Conservation (phyloP, 2,329 filamentous ascomycete genomes). For the Diaporthe aspalathi region DNA sequence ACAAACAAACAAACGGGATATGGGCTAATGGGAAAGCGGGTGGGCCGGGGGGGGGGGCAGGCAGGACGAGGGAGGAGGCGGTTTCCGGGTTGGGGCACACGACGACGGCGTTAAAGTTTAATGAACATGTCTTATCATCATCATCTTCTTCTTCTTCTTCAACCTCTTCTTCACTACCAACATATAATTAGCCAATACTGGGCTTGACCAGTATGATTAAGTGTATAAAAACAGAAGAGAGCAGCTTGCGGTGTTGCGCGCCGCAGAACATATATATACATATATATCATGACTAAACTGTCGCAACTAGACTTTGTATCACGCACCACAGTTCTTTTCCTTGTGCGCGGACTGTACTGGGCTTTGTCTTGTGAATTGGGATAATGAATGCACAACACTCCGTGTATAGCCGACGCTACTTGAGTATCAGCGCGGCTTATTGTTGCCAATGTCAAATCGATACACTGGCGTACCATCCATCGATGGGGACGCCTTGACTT, state of each 20-base stretch:
- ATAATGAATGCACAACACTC: no score
- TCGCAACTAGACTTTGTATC: neutral
- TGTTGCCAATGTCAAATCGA: no score
- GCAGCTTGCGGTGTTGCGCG: neutral
- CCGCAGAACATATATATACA: conserved; percentile 12
- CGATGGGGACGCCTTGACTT: no score
- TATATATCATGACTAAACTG: neutral
- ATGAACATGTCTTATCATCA: neutral
- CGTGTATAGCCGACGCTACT: no score
- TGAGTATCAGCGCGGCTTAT: no score
- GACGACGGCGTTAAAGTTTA: neutral
- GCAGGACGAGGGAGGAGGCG: neutral
- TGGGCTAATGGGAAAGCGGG: neutral
- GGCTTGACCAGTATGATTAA: conserved; percentile 1
- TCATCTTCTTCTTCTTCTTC: neutral
- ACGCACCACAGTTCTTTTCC: no score
- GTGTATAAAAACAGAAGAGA: neutral
- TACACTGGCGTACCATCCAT: no score
- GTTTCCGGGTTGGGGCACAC: neutral
- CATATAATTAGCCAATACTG: neutral
- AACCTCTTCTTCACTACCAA: no score
- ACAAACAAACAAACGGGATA: no score
- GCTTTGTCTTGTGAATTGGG: no score
- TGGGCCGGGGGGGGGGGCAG: neutral
- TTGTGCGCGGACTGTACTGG: no score